phyloP scores from a whole-genome alignment of 805 yeast species.

The Lipomyces chichibuensis region DNA sequence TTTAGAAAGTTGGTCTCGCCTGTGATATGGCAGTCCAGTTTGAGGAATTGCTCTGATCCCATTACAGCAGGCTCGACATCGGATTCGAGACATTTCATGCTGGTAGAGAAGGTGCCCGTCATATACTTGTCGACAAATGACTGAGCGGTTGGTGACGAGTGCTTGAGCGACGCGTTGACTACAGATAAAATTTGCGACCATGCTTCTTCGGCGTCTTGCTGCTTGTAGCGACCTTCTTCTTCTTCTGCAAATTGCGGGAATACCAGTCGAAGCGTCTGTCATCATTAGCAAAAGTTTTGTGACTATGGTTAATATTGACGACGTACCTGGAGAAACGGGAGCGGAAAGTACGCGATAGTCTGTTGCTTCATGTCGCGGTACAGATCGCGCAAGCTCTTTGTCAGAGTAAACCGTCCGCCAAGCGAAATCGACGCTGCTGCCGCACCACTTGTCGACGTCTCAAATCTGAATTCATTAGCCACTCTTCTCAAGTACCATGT shows the following conservation, averaged over 20 bases:
- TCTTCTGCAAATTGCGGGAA: slow-evolving; percentile 92
- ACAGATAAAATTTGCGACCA: slow-evolving; percentile 72
- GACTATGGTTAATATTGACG: not conserved
- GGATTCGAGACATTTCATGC: slow-evolving; percentile 62
- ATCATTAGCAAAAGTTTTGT: slow-evolving; percentile 4
- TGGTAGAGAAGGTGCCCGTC: slow-evolving; percentile 64
- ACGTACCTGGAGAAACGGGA: slow-evolving; percentile 54
- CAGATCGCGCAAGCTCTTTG: slow-evolving; percentile 43
- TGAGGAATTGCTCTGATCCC: slow-evolving; percentile 62
- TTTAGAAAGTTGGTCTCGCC: slow-evolving; percentile 82
- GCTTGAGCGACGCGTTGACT: slow-evolving; percentile 27
- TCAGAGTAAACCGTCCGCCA: slow-evolving; percentile 40
- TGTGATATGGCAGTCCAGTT: slow-evolving; percentile 86
- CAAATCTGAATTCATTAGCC: not conserved
- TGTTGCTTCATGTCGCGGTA: slow-evolving; percentile 41
- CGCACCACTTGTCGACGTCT: slow-evolving; percentile 1
- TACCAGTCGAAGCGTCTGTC: slow-evolving; percentile 51
- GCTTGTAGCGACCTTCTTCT: slow-evolving; percentile 71
- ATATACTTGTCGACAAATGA: slow-evolving; percentile 58
- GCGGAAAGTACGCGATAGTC: slow-evolving; percentile 63
- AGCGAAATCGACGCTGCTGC: not conserved
- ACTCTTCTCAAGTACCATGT: not conserved
- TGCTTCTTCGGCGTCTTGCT: slow-evolving; percentile 98
- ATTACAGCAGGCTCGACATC: slow-evolving; percentile 52
- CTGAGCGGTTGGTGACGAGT: slow-evolving; percentile 46